Base-by-base conservation (phyloP, 306 rosid genomes). In the Trifolium dubium region DNA sequence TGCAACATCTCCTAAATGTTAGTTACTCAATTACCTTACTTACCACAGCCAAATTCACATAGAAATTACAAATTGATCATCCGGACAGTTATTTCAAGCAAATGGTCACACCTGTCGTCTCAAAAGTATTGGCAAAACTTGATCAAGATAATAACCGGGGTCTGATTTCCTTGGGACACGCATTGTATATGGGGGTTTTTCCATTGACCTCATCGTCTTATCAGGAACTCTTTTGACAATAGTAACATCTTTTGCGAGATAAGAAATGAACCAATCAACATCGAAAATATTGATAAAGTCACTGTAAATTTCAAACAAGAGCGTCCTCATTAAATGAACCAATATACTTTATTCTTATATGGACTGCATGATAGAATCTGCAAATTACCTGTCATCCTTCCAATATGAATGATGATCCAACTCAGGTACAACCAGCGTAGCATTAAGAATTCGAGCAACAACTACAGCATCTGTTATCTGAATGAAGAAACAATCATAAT, bases 381-480 rank as follows among this genome's bases (percentile, higher is more conserved):
- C 34, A 61, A 68, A 69, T 67, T 73, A 92, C 99, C 99, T 95
- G 69, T 87, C 90, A 76, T 95, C 99, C 77, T 92, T 92, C 99
- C 99, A 95, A 53, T 18, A 95, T 39, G 99, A 95, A 83, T 90
- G 85, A 81, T 90, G 99, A 86, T 95, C 99, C 86, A 95, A 87
- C 87, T 92, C 92, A 43, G 99, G 99, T 44, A 95, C 97, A 50
- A 95, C 99, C 34, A 95, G 83, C 6, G 99, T 95, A 40, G 99
- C 99, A 78, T 95, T 95, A 66, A 95, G 93, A 87, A 95, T 95
- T 28, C 96, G 90, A 3, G 99, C 99, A 78, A 88, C 98, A 69
- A 89, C 90, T 32, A 92, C 99, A 13, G 99, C 99, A 82, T 95
- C 99, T 58, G 99, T 95, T 83, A 95, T 95, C 99, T 95, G 90